Evolutionary conservation across 805 yeast species (phyloP), one percentile per base, ranked within the genome.

Genomic region (Yarrowia sp.): DNA sequence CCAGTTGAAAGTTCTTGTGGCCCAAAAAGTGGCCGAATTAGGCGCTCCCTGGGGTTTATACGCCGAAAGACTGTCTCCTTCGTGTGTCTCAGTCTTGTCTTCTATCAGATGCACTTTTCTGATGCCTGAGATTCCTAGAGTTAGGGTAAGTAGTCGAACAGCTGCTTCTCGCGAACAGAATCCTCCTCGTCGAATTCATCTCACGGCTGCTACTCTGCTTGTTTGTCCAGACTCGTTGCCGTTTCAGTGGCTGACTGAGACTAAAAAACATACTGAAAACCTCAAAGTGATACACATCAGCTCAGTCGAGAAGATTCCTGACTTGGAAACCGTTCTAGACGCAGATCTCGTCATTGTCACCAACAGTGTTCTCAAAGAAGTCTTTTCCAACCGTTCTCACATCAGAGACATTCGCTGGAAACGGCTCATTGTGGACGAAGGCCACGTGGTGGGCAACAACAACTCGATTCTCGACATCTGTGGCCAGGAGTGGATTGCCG

Each of bases 401-500:
- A 54, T 43, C 9, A 49, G n/a, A 21, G n/a, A 33, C 9, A 58
- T 58, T 28, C 26, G 63, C 4, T 58, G 63, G 63, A 58, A 41
- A 19, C 49, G 92, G 22, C 74, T 87, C 32, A 85, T 88, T 17
- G 83, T 88, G n/a, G 92, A 87, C 72, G 92, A 87, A 72, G 92
- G 92, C 0, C 92, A 87, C 71, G 80, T 85, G 28, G 80, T 87
- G 82, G 63, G 51, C 7, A 80, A 78, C 66, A 80, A 80, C 64
- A 72, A 79, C 1, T 79, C 89, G 0, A 77, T 82, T 58, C 79
- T 83, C 0, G 85, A 83, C 8, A 70, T 73, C 9, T 70, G 84
- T 35, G 84, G 89, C 19, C 78, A 77, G 35, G 74, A 76, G 22
- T 70, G 88, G 51, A 72, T 74, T 54, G 82, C 83, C 9, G 92